Conservation (phyloP, 495 filamentous ascomycete species). For the Collariella sp. region DNA sequence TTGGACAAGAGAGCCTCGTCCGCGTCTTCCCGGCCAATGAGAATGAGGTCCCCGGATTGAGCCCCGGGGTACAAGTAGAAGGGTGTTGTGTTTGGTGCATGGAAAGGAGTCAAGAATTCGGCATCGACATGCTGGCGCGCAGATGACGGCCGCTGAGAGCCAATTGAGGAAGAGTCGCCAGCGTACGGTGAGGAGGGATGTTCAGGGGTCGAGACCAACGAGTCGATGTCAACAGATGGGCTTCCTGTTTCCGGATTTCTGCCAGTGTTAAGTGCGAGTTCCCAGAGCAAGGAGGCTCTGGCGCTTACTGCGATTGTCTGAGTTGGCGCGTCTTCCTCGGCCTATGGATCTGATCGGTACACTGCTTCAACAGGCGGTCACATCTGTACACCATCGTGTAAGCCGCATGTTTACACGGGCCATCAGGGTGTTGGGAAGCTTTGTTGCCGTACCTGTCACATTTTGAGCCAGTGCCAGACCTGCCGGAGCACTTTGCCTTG, state of each 20-base stretch:
- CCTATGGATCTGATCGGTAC: constrained; percentile 10
- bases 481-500: constrained; percentile 12
- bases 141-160: too few species aligned
- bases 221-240: neutral
- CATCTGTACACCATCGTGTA: neutral
- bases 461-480: neutral
- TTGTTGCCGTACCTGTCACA: constrained; percentile 3
- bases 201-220: constrained; percentile 8
- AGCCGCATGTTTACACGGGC: too few species aligned
- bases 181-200: constrained; percentile 2
- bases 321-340: constrained; percentile 8
- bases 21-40: constrained; percentile 1
- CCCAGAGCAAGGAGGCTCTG: neutral
- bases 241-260: neutral
- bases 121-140: too few species aligned
- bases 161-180: neutral
- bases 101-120: too few species aligned
- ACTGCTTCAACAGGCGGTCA: constrained; percentile 13
- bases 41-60: neutral
- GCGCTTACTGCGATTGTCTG: constrained; percentile 8
- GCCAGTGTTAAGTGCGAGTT: too few species aligned
- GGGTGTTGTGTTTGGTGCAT: too few species aligned
- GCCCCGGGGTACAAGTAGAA: neutral
- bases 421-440: neutral
- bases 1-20: constrained; percentile 31